Base-by-base conservation (phyloP, 441 rosid species). In the Gossypium davidsonii region DNA sequence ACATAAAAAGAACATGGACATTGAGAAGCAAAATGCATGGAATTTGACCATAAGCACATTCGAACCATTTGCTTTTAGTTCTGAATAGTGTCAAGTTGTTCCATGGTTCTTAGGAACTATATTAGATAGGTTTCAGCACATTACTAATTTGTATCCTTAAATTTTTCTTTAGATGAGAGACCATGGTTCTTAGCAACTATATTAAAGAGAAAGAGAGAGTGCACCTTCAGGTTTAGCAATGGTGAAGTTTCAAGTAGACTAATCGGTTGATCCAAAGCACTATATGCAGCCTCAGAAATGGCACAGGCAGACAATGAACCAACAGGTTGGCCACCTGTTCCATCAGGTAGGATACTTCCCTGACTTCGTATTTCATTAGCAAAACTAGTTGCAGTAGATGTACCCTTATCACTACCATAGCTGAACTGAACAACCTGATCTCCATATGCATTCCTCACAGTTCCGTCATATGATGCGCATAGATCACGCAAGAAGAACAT, bases 241-340 rank as follows among this genome's bases (percentile, higher is more conserved):
- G 99, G 97, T 2, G 97, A 93, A 74, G 89, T 88, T 86, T 96
- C 94, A 61, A 93, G 93, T 70, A 90, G 83, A 84, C 97, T 93
- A 21, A 96, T 75, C 1, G 99, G 99, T 59, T 96, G 98, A 79
- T 93, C 99, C 52, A 96, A 79, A 23, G 99, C 95, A 77, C 97
- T 87, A 73, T 96, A 96, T 44, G 99, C 98, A 44, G 97, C 97
- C 83, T 96, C 99, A 2, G 98, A 85, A 58, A 96, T 65, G 12
- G 99, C 91, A 82, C 91, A 91, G 77, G 97, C 97, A 28, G 96
- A 85, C 49, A 86, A 72, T 34, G 97, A 83, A n/a, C 98, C 98
- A 7, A 91, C 92, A 65, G 97, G 89, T 71, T 87, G 85, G 56
- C 94, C 97, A 4, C 88, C 90, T 26, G 82, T 78, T 67, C 58